phyloP scores from a whole-genome alignment of 1,139 yeast species.

The Zygoascus hellenicus region DNA sequence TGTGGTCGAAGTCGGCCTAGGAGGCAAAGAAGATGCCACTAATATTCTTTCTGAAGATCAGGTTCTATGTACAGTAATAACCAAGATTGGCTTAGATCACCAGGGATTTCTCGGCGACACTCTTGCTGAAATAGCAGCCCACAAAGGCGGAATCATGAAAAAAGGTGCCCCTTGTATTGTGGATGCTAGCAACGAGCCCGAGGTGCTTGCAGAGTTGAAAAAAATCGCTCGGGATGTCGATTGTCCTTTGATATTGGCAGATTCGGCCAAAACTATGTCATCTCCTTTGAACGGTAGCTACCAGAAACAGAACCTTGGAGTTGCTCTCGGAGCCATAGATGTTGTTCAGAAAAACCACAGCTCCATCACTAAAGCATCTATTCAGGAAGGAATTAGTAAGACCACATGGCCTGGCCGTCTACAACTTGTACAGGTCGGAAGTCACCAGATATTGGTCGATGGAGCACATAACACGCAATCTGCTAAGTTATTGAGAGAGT shows the following conservation, averaged over 20 bases:
- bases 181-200: constrained; percentile 58
- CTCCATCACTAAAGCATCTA: constrained; percentile 26
- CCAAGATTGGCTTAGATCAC: constrained; percentile 84
- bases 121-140: constrained; percentile 55
- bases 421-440: constrained; percentile 41
- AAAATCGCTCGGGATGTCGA: constrained; percentile 14
- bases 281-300: constrained; percentile 68
- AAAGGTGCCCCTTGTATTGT: constrained; percentile 55
- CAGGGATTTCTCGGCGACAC: constrained; percentile 66
- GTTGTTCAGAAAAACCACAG: constrained; percentile 22
- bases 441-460: constrained; percentile 67
- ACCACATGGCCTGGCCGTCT: constrained; percentile 40
- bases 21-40: constrained; percentile 85
- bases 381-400: constrained; percentile 46
- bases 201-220: constrained; percentile 44
- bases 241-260: constrained; percentile 17
- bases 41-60: constrained; percentile 45
- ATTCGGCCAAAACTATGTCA: constrained; percentile 16
- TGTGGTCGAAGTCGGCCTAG: constrained; percentile 83
- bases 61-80: constrained; percentile 60
- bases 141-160: constrained; percentile 84
- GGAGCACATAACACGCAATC: constrained; percentile 94
- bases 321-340: constrained; percentile 59
- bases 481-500: constrained; percentile 57
- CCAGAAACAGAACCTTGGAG: constrained; percentile 62